Conservation (phyloP, 192 early-diverging fungal species). For the Coemansia sp. region DNA sequence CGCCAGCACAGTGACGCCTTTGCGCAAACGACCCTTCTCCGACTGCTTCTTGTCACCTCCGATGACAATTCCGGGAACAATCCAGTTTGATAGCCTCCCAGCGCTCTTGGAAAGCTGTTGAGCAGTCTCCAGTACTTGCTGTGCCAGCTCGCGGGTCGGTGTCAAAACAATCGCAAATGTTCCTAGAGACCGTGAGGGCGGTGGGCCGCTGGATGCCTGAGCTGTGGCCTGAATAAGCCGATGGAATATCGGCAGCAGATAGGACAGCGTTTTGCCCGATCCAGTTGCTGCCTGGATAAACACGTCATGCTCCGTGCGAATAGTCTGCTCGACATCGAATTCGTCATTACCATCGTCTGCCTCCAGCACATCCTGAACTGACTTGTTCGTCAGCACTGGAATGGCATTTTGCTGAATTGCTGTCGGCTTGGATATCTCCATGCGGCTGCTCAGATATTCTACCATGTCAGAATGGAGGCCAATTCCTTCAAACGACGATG, state of each 20-base stretch:
- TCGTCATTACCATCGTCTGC: conserved; percentile 14
- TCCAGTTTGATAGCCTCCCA: conserved; percentile 65
- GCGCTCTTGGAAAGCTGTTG: conserved; percentile 60
- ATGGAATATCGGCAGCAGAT: conserved; percentile 90
- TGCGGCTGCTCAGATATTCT: conserved; percentile 65
- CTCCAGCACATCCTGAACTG: conserved; percentile 2
- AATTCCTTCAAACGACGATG: conserved; percentile 67
- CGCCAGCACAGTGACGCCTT: conserved; percentile 87
- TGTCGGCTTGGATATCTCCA: conserved; percentile 79
- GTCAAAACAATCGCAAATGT: conserved; percentile 89
- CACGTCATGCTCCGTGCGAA: conserved; percentile 65
- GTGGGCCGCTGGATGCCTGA: conserved; percentile 22
- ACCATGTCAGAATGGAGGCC: conserved; percentile 74
- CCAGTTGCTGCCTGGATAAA: conserved; percentile 96
- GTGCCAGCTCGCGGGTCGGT: conserved; percentile 97
- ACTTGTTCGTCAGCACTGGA: conserved; percentile 63
- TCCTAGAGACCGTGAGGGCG: conserved; percentile 70
- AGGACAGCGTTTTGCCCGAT: conserved; percentile 96
- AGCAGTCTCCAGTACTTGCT: conserved; percentile 84
- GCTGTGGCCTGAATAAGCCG: conserved; percentile 70
- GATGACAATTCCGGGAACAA: conserved; percentile 78
- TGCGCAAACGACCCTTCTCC: conserved; percentile 77
- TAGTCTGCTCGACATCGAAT: conserved; percentile 47
- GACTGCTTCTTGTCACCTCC: conserved; percentile 80
- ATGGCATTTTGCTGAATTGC: conserved; percentile 85